Evolutionary conservation across 805 yeast species (phyloP), one percentile per base, ranked within the genome.

Genomic region (Lipomyces oligophaga): DNA sequence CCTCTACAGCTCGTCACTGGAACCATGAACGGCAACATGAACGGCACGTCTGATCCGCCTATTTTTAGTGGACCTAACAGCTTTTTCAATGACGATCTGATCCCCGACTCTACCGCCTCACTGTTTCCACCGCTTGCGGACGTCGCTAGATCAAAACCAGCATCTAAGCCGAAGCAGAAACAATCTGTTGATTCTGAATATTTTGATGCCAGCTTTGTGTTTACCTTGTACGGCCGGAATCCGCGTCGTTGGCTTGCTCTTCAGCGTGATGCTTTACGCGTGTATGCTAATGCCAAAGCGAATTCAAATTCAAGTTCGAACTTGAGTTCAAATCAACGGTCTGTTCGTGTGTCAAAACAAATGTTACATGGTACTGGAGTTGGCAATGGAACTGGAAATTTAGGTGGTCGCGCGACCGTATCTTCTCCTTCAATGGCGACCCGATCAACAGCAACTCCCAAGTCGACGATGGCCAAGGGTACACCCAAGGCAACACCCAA

Each of bases 231-330:
- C 34, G 20, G 53, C 4, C 34, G 36, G 44, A 24, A 32, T 5
- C 54, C 54, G 13, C 47, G 45, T 10, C 51, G 45, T 22, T 49
- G 54, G 54, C 47, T 49, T 8, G 44, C 31, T 22, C 34, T 38
- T 22, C 54, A 49, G 47, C 47, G 46, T 28, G 42, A 37, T 25
- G 20, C 38, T 13, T 36, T 49, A 24, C 22, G 31, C 16, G 35
- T 36, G 31, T 49, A 49, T 42, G 28, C 30, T 25, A 36, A 48
- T 5, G 8, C 33, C 8, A 16, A 6, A 5, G 13, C 26, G 25
- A 10, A 22, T 6, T 8, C 30, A 8, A 26, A 26, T 26, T 26
- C 30, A 10, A 10, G 11, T 26, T 26, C 30, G 8, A 11, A 6
- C 10, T 11, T 11, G 19, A 15, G 19, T 15, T 11, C 35, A 32